Evolutionary conservation across 2,329 filamentous ascomycete genomes (phyloP), one percentile per base, ranked within the genome.

Genomic region (Akanthomyces muscarius): DNA sequence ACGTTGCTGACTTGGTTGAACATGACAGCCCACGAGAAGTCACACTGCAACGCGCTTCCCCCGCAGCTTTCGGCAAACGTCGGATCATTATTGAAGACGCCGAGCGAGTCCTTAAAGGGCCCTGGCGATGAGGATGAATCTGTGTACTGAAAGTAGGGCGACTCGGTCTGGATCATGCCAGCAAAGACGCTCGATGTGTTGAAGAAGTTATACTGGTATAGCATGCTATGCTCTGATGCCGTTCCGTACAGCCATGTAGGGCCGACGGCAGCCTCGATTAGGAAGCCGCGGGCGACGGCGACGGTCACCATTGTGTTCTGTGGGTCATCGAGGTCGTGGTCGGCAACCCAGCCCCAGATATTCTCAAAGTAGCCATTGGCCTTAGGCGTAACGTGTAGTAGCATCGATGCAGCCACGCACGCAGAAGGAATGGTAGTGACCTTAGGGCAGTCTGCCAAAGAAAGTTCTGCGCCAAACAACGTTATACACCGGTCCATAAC

Each of bases 121-220:
- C 42, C 56, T 1, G 56, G 56, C 28, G 56, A 57, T 18, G 42
- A 10, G 42, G 25, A 21, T 1, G 21, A 21, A 21, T 21, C 21
- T 21, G 61, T 88, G 81, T 67, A 66, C 56, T 73, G 70, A 75
- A 82, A 87, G 76, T 83, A 87, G n/a, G 87, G 85, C 2, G 86
- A 89, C 71, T 91, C 88, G 1, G 84, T 85, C 71, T 90, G 88
- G 64, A 90, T 85, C 52, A 86, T 74, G n/a, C 80, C 83, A 77
- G 88, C 84, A 68, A 78, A 83, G 68, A 83, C 70, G 69, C 81
- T 78, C 64, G 76, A 73, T 0, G 81, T 79, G 21, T 75, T 73
- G 54, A 72, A 69, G 68, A 83, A 72, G 63, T 82, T 76, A 72
- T 83, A 84, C 68, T 84, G 79, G 66, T 80, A 82, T 51, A 82